Base-by-base conservation (phyloP, 2,329 filamentous ascomycete species). In the Graphilbum ipis-grandicollis region DNA sequence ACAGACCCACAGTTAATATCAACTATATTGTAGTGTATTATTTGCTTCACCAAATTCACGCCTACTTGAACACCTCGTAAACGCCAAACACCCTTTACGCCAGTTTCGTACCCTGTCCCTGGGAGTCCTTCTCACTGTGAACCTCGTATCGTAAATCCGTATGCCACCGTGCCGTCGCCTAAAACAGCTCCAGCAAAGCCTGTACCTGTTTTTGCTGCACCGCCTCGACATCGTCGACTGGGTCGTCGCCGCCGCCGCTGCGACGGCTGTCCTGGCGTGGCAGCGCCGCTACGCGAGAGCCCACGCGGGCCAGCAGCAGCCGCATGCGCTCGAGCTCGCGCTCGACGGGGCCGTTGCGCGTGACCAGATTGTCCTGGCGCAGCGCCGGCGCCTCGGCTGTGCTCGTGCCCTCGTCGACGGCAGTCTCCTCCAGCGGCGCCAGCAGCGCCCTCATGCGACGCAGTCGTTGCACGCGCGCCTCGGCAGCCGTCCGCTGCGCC, bases 301-400 rank as follows among this genome's bases (percentile, higher is more conserved):
- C 63, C 1, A 79, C 71, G 19, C 74, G 61, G 1, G 66, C 64
- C 38, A 78, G 59, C 42, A 84, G 53, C 44, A 75, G 60, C 25
- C 74, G 66, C 66, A 77, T 80, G 43, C 65, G 67, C 51, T 75
- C 68, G 38, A 84, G 56, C 54, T 83, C 78, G 37, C 58, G 59
- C 49, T 77, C 76, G 9, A 84, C 52, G 34, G 73, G 66, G 2
- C 75, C 72, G 48, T 77, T 68, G 23, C 68, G 66, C 35, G 71
- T 75, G 2, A 79, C 63, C 4, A 84, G 52, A 49, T 81, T 82
- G 40, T 71, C 66, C 51, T 84, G 79, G 7, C 78, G 56, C 78
- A 56, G 55, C 45, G 48, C 54, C 25, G 4, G 49, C 47, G n/a
- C n/a, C n/a, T 39, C 10, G 28, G 15, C 47, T 17, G 36, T 14